Percentiles rank a stretch among this genome's conserved stretches.
These are phyloP conservation scores for Westerdykella aurantiaca DNA, from an alignment of 2,329 filamentous ascomycete species.

Conservation along the genomic window DNA sequence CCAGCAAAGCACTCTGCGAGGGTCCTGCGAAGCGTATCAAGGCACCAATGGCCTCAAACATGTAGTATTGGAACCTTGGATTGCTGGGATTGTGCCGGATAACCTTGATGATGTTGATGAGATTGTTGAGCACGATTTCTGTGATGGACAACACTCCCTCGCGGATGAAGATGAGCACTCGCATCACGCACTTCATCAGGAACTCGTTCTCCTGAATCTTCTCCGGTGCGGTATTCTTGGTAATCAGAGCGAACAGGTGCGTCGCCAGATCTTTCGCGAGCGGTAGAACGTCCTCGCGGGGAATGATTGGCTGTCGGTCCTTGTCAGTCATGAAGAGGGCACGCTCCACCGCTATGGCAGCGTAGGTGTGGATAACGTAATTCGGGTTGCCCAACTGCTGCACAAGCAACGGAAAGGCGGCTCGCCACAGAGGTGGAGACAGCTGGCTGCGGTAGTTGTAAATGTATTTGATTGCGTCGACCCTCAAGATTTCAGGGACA, in stretches of 20 bases:
- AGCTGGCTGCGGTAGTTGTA: slow-evolving; percentile 96
- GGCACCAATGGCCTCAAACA: slow-evolving; percentile 90
- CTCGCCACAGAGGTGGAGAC: slow-evolving; percentile 85
- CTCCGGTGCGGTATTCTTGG: slow-evolving; percentile 73
- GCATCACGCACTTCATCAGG: slow-evolving; percentile 97
- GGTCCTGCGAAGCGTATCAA: slow-evolving; percentile 71
- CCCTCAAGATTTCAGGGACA: slow-evolving; percentile 81
- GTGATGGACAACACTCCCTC: slow-evolving; percentile 69
- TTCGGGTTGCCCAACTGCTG: slow-evolving; percentile 85
- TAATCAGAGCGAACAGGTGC: slow-evolving; percentile 86
- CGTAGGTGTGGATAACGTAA: slow-evolving; percentile 97
- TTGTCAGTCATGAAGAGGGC: slow-evolving; percentile 78
- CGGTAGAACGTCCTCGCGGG: slow-evolving; percentile 69
- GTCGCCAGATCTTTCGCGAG: slow-evolving; percentile 80
- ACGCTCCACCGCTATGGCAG: slow-evolving; percentile 92
- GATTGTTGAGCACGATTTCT: slow-evolving; percentile 73
- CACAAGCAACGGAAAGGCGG: slow-evolving; percentile 81
- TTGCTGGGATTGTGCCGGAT: slow-evolving; percentile 96
- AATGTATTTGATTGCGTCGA: slow-evolving; percentile 96
- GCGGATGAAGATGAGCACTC: slow-evolving; percentile 88
- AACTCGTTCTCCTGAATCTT: slow-evolving; percentile 99
- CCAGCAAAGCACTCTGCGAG: slow-evolving; percentile 65
- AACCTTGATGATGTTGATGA: slow-evolving; percentile 83
- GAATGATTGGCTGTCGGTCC: slow-evolving; percentile 70
- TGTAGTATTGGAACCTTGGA: slow-evolving; percentile 96